These are phyloP conservation scores for Phytophthora fragariaefolia DNA, from an alignment of 352 stramenopile genomes.

Conservation along the genomic window DNA sequence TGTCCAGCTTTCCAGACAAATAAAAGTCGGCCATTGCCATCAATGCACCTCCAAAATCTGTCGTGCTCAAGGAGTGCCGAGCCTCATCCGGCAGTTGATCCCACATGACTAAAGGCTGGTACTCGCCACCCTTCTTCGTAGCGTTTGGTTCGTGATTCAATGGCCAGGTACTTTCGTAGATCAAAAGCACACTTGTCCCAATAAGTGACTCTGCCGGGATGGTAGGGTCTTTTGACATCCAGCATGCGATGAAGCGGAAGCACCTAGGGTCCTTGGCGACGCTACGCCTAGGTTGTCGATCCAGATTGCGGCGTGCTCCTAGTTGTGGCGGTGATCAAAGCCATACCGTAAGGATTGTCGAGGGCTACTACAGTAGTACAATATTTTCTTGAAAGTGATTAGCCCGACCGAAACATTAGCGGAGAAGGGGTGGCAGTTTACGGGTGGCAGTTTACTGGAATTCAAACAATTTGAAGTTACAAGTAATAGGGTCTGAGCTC, in stretches of 20 bases:
- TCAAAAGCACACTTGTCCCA: background rate
- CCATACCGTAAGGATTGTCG: too few species aligned
- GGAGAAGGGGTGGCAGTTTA: too few species aligned
- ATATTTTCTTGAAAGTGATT: too few species aligned
- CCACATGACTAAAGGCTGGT: background rate
- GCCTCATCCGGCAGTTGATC: background rate
- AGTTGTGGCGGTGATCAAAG: too few species aligned
- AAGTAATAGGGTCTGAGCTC: too few species aligned
- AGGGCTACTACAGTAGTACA: too few species aligned
- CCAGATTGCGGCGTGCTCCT: too few species aligned
- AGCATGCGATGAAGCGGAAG: background rate
- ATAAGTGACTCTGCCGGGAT: background rate
- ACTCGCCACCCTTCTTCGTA: too few species aligned
- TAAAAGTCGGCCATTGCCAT: background rate
- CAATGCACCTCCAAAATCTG: background rate
- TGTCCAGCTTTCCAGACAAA: background rate
- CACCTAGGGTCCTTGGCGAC: background rate
- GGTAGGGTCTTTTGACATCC: background rate
- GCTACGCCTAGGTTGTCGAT: background rate
- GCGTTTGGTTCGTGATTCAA: background rate
- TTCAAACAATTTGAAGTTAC: too few species aligned
- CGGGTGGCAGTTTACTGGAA: too few species aligned
- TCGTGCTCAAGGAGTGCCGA: background rate
- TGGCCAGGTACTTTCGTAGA: background rate
- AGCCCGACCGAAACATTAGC: too few species aligned